These are phyloP conservation scores for Lachancea fermentati DNA, from an alignment of 805 yeast genomes.

Conservation along the genomic window DNA sequence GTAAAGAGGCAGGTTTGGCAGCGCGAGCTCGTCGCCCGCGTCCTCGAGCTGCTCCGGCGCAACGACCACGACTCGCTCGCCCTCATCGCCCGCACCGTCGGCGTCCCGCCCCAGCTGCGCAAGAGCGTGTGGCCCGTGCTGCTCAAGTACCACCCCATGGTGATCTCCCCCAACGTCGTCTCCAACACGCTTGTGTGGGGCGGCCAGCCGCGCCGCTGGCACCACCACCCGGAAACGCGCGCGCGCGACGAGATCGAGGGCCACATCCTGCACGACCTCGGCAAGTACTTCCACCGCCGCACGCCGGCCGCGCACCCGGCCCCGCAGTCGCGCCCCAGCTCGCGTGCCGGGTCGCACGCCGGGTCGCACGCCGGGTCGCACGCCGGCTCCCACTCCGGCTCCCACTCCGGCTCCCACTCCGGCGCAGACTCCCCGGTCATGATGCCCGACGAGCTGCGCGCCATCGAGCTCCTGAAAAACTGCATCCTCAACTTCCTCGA, in stretches of 20 bases:
- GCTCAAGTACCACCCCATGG: conserved; percentile 80
- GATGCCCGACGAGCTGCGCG: conserved; percentile 38
- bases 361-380: background rate
- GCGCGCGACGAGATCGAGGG: conserved; percentile 20
- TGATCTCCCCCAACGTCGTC: conserved; percentile 63
- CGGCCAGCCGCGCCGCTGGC: conserved; percentile 7
- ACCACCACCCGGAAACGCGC: conserved; percentile 13
- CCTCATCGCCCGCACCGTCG: conserved; percentile 70
- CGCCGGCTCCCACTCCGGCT: too few species aligned
- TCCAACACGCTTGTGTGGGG: conserved; percentile 40
- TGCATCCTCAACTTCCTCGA: conserved; percentile 58
- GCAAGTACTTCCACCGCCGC: conserved; percentile 46
- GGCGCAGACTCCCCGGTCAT: conserved; percentile 23
- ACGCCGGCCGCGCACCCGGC: conserved; percentile 5
- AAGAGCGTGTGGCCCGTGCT: conserved; percentile 80
- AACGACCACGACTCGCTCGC: conserved; percentile 75
- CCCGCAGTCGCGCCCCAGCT: conserved; percentile 1
- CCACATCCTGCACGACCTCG: conserved; percentile 52
- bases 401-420: too few species aligned
- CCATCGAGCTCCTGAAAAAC: conserved; percentile 51
- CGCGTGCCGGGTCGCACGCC: too few species aligned
- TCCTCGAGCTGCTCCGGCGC: conserved; percentile 48
- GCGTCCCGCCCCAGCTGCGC: conserved; percentile 79
- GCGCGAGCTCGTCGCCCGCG: conserved; percentile 38
- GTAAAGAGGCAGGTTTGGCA: conserved; percentile 25